Conservation (phyloP, 2,329 filamentous ascomycete species). For the Xylariaceae sp. region DNA sequence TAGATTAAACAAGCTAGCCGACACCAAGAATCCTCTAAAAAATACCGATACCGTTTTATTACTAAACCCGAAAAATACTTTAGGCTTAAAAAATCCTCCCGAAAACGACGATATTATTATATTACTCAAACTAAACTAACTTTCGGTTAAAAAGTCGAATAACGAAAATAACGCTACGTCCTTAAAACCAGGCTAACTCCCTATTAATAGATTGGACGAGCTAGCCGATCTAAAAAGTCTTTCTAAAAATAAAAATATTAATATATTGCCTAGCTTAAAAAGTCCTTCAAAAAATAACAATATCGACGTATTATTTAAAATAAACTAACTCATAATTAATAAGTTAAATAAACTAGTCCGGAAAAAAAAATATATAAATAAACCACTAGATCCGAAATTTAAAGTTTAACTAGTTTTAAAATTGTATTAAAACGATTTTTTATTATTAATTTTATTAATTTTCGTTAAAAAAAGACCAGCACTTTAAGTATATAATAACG, state of each 20-base stretch:
- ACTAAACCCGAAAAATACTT: too few relatives aligned
- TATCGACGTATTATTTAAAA: background rate
- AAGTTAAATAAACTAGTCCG: too few relatives aligned
- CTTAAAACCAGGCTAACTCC: too few relatives aligned
- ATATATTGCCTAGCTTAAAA: too few relatives aligned
- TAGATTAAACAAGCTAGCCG: too few relatives aligned
- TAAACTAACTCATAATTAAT: too few relatives aligned
- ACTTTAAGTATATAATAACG: background rate
- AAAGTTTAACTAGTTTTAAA: background rate
- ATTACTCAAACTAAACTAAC: background rate
- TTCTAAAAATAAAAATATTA: too few relatives aligned
- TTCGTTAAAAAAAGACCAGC: background rate
- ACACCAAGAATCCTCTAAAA: too few relatives aligned
- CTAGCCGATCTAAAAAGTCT: background rate
- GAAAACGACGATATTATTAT: too few relatives aligned
- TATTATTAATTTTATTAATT: background rate
- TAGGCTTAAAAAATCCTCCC: too few relatives aligned
- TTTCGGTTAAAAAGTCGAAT: background rate
- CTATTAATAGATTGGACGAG: background rate
- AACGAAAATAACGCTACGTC: too few relatives aligned
- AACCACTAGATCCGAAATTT: background rate
- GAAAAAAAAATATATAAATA: background rate
- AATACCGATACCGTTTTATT: too few relatives aligned
- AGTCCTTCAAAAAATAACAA: background rate
- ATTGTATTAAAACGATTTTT: background rate